These are phyloP conservation scores for Penicillium coprophilum DNA, from an alignment of 495 filamentous ascomycete genomes.

Conservation along the genomic window DNA sequence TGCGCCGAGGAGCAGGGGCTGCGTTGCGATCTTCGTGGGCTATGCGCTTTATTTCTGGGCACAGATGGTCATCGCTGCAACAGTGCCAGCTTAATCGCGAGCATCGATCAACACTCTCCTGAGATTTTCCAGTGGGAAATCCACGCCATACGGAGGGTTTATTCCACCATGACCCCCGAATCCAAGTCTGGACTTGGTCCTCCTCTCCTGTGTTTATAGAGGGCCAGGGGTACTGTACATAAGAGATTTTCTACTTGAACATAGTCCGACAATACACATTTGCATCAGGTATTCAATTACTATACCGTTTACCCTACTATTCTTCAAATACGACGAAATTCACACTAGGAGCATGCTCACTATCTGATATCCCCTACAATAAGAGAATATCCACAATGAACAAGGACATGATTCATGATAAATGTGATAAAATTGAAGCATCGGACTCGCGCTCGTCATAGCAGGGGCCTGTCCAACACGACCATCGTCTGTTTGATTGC, in stretches of 20 bases:
- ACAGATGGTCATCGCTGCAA: slow-evolving; percentile 18
- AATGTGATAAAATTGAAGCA: too few species aligned
- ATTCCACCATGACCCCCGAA: neutral
- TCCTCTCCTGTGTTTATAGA: neutral
- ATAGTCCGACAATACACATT: too few species aligned
- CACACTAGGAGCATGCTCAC: too few species aligned
- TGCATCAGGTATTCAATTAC: too few species aligned
- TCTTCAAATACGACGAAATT: too few species aligned
- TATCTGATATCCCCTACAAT: too few species aligned
- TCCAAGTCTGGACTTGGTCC: neutral
- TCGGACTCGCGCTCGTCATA: too few species aligned
- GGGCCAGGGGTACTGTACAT: neutral
- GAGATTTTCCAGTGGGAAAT: neutral
- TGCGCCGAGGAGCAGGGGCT: neutral
- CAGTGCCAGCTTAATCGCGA: slow-evolving; percentile 7
- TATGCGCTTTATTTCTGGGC: slow-evolving; percentile 21
- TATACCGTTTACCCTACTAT: too few species aligned
- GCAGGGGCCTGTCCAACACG: too few species aligned
- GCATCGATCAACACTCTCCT: neutral
- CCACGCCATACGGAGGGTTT: neutral
- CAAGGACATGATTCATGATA: too few species aligned
- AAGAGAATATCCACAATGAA: too few species aligned
- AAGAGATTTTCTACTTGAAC: neutral
- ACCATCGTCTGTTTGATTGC: too few species aligned
- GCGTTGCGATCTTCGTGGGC: slow-evolving; percentile 6